A percentile compares a stretch with the other conserved stretches of the same genome.
Evolutionary conservation across 148 eudicot species (phyloP).

Genomic region (Camellia lanceoleosa): DNA sequence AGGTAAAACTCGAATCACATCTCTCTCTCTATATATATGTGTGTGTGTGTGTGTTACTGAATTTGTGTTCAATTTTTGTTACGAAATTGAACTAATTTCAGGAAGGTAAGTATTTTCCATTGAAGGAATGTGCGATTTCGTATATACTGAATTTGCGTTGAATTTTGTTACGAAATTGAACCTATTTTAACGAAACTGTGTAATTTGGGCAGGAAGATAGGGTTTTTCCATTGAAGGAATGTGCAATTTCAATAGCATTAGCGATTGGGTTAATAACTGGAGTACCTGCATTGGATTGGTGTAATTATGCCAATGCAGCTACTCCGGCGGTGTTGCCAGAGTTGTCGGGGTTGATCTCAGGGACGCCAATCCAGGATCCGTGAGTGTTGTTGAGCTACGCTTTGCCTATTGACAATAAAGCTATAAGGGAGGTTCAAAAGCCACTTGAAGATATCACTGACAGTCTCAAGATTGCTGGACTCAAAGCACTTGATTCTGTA

Average conservation of each 20-base stretch:
- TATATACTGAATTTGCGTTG: neutral
- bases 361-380: constrained; percentile 98
- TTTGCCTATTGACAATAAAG: constrained; percentile 88
- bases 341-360: constrained; percentile 79
- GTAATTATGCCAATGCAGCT: constrained; percentile 55
- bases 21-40: neutral
- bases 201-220: constrained; percentile 44
- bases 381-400: constrained; percentile 79
- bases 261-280: constrained; percentile 73
- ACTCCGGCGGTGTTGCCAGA: constrained; percentile 55
- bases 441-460: constrained; percentile 95
- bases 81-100: too few relatives aligned
- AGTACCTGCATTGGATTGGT: constrained; percentile 48
- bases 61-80: neutral
- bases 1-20: constrained; percentile 27
- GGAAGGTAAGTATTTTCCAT: too few relatives aligned
- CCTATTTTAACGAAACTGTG: constrained; percentile 2
- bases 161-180: neutral
- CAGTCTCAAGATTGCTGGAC: constrained; percentile 83
- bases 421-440: constrained; percentile 93
- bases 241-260: constrained; percentile 75
- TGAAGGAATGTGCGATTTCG: too few relatives aligned
- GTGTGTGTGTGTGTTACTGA: neutral
- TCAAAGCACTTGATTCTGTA: constrained; percentile 81
- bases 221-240: constrained; percentile 54